Evolutionary conservation across 164 flowering plant species (phyloP), one percentile per base, ranked within the genome.

Genomic region (Aristolochia californica): DNA sequence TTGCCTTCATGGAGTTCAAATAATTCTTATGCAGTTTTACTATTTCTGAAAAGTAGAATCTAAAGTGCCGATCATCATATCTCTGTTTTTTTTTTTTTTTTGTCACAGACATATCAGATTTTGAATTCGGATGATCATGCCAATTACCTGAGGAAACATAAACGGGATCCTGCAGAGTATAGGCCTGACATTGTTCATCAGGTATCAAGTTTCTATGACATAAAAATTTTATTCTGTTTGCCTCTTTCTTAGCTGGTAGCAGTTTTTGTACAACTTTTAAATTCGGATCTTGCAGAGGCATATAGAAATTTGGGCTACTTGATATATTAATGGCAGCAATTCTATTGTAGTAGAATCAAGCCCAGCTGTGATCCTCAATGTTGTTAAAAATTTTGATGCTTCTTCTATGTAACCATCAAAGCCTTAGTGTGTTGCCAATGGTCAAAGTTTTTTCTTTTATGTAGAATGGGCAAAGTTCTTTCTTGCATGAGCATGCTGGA

Each of bases 171-270:
- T 55, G 83, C 75, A 57, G 82, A 85, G 62, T 93, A 83, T 67
- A 79, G 97, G 56, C 96, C 96, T 44, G 99, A 89, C 66, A 93
- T 93, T 62, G 75, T 71, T 61, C 84, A 85, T 62, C 95, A 88
- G 91, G 99, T 87, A 63, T 57, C 77, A 66, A 27, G 27, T 16
- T 5, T 47, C n/a, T 20, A 47, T 16, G 2, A n/a, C n/a, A 17
- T 7, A 47, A 23, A 21, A 16, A 22, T 21, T 24, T n/a, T n/a
- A n/a, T n/a, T n/a, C n/a, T n/a, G n/a, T n/a, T n/a, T n/a, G n/a
- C n/a, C n/a, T 24, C 23, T 21, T 22, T 24, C 27, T 24, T 51
- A 8, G 16, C 13, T 5, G 26, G 26, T 21, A 5, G 27, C 2
- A 3, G 24, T 24, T 21, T 16, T 47, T 17, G 50, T 21, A 47